Evolutionary conservation across 805 yeast genomes (phyloP).

Genomic region (Wickerhamomyces strasburgensis): DNA sequence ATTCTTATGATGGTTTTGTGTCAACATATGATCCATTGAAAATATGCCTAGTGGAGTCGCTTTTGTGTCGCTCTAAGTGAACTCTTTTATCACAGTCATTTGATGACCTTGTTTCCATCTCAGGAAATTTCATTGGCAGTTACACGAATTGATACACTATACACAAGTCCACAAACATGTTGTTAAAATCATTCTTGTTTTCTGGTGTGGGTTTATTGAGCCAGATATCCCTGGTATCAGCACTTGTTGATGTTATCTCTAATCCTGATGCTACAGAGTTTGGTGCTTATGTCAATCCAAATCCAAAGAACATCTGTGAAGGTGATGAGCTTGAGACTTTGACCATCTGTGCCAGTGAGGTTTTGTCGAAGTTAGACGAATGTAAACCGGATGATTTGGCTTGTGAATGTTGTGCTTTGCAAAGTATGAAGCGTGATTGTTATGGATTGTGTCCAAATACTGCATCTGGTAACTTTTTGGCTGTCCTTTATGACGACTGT

Average conservation of each 20-base stretch:
- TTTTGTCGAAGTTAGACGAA: slow-evolving; percentile 40
- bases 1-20: too few relatives aligned
- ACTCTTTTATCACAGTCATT: too few relatives aligned
- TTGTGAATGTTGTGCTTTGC: slow-evolving; percentile 54
- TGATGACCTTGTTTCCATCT: too few relatives aligned
- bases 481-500: slow-evolving; percentile 43
- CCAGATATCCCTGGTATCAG: slow-evolving; percentile 1
- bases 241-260: slow-evolving; percentile 16
- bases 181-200: slow-evolving; percentile 5
- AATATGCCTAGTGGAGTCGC: too few relatives aligned
- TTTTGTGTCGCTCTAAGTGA: too few relatives aligned
- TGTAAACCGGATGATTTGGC: slow-evolving; percentile 51
- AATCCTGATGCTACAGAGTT: slow-evolving; percentile 26
- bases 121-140: too few relatives aligned
- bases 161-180: slow-evolving; percentile 13
- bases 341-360: slow-evolving; percentile 42
- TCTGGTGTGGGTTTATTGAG: not conserved
- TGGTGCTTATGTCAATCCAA: slow-evolving; percentile 42
- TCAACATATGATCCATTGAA: too few relatives aligned
- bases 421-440: slow-evolving; percentile 41
- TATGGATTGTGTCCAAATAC: slow-evolving; percentile 45
- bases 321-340: slow-evolving; percentile 39
- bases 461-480: slow-evolving; percentile 40
- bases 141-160: too few relatives aligned
- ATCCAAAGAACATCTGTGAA: slow-evolving; percentile 41